Evolutionary conservation across 2,329 filamentous ascomycete genomes (phyloP).

Genomic region (Alternaria brassicicola): DNA sequence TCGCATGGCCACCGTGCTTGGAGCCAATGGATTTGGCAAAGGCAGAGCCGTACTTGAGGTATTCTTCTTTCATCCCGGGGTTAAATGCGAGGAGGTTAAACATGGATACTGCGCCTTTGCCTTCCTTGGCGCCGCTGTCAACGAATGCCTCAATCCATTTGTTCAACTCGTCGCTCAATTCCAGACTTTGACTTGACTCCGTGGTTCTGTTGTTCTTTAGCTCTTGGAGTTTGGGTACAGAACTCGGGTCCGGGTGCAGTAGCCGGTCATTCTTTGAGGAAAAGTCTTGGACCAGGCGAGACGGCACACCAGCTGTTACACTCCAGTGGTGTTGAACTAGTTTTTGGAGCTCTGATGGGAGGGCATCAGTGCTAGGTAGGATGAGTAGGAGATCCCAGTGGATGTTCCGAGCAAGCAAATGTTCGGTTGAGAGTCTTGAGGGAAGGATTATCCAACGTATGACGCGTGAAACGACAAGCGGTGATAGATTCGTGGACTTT

Average conservation of each 20-base stretch:
- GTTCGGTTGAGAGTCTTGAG: conserved; percentile 48
- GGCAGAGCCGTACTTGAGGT: conserved; percentile 64
- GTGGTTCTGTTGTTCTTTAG: conserved; percentile 14
- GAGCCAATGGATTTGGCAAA: conserved; percentile 58
- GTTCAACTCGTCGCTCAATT: conserved; percentile 59
- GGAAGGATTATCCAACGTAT: conserved; percentile 60
- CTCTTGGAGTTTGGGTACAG: conserved; percentile 48
- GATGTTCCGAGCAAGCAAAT: conserved; percentile 50
- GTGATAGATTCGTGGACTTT: conserved; percentile 39
- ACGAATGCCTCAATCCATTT: conserved; percentile 56
- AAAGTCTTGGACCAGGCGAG: conserved; percentile 49
- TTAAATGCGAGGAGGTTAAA: conserved; percentile 67
- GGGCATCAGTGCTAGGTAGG: conserved; percentile 34
- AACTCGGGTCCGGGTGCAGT: conserved; percentile 45
- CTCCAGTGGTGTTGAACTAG: conserved; percentile 44
- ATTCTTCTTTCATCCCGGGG: conserved; percentile 58
- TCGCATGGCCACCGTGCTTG: conserved; percentile 63
- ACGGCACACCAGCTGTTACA: conserved; percentile 54
- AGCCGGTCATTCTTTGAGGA: conserved; percentile 46
- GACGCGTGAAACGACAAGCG: conserved; percentile 53
- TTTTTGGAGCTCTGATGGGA: conserved; percentile 34
- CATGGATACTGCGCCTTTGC: conserved; percentile 62
- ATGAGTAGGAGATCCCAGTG: conserved; percentile 59
- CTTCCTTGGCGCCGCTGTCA: conserved; percentile 24
- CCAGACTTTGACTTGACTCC: conserved; percentile 49